Evolutionary conservation across 2,329 filamentous ascomycete species (phyloP).

Genomic region (Cladosporium sp.): DNA sequence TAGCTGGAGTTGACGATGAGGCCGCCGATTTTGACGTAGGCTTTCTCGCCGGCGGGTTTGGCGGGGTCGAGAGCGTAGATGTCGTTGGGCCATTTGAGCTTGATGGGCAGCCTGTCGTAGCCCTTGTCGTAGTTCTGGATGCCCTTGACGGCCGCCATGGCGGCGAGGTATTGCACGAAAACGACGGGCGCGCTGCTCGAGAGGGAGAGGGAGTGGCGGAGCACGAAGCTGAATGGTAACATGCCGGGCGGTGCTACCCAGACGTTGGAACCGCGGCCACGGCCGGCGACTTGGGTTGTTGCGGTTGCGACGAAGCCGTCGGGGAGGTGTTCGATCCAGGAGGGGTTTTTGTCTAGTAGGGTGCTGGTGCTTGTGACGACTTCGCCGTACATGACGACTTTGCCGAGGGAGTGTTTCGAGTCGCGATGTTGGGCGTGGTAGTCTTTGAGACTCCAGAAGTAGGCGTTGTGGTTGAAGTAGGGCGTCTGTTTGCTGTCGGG

Average conservation of each 20-base stretch:
- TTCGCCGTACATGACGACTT: conserved; percentile 78
- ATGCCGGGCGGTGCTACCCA: conserved; percentile 89
- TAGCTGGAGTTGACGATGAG: conserved; percentile 90
- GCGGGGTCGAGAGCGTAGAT: conserved; percentile 50
- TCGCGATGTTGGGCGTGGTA: conserved; percentile 56
- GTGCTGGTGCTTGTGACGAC: conserved; percentile 94
- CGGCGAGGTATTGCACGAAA: conserved; percentile 90
- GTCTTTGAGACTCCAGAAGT: conserved; percentile 65
- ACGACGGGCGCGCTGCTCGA: conserved; percentile 73
- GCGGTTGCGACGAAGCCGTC: conserved; percentile 85
- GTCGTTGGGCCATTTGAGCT: conserved; percentile 97
- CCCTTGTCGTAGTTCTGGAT: conserved; percentile 73
- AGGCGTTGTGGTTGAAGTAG: conserved; percentile 78
- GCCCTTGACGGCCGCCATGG: conserved; percentile 79
- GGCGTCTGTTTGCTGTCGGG: conserved; percentile 73
- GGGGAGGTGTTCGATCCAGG: conserved; percentile 70
- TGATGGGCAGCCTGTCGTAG: conserved; percentile 72
- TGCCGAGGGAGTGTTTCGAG: conserved; percentile 65
- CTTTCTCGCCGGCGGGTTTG: conserved; percentile 45
- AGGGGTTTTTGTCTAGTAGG: conserved; percentile 85
- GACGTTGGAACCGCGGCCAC: conserved; percentile 86
- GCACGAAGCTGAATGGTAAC: conserved; percentile 81
- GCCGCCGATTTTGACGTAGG: conserved; percentile 89
- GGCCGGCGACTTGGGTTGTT: conserved; percentile 80
- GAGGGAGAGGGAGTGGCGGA: conserved; percentile 75